phyloP scores from a whole-genome alignment of 202 grass and related monocot genomes.

The Bolboschoenoplectus hybrid region DNA sequence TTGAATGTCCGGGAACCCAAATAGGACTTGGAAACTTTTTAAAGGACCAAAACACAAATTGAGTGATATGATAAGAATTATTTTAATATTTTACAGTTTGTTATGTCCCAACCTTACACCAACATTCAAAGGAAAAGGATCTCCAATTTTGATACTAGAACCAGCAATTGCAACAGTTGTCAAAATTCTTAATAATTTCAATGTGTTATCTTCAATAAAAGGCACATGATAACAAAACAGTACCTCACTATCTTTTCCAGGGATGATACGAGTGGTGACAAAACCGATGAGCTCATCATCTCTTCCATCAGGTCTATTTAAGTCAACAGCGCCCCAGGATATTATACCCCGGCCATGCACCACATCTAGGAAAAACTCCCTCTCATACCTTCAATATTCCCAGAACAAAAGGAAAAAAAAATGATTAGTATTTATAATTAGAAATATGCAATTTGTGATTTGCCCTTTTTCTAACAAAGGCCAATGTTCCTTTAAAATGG shows the following conservation, averaged over 20 bases:
- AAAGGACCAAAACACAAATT: background rate
- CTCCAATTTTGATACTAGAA: background rate
- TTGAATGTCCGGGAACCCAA: background rate
- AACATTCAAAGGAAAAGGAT: background rate
- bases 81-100: background rate
- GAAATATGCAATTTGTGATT: slow-evolving; percentile 17
- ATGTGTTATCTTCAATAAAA: background rate
- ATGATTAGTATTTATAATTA: background rate
- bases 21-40: background rate
- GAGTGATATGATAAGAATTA: background rate
- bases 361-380: slow-evolving; percentile 93
- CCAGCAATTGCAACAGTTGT: background rate
- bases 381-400: slow-evolving; percentile 70
- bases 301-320: slow-evolving; percentile 62
- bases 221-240: background rate
- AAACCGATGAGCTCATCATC: slow-evolving; percentile 84
- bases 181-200: slow-evolving; percentile 23
- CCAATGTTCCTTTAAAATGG: background rate
- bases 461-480: background rate
- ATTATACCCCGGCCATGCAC: slow-evolving; percentile 81
- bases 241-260: slow-evolving; percentile 92
- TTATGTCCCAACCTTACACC: background rate
- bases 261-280: slow-evolving; percentile 76
- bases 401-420: slow-evolving; percentile 17
- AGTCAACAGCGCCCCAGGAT: slow-evolving; percentile 92